Conservation (phyloP, 768 basidiomycete species). For the Tricholoma bakamatsutake region DNA sequence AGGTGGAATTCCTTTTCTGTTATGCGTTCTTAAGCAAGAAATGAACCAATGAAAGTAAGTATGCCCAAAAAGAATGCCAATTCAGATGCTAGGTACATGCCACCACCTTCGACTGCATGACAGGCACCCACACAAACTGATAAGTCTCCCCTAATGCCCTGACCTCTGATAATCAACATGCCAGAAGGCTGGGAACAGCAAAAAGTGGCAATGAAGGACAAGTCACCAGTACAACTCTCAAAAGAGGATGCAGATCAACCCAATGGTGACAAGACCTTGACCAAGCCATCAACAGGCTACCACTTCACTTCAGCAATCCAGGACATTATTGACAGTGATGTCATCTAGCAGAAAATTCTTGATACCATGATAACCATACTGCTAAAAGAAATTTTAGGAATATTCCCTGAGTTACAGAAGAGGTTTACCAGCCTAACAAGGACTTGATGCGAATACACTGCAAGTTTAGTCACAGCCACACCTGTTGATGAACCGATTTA, state of each 20-base stretch:
- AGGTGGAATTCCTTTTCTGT: neutral
- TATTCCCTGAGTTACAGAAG: neutral
- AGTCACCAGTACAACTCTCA: neutral
- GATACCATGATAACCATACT: neutral
- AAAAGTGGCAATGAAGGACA: neutral
- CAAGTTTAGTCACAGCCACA: neutral
- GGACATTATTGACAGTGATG: slow-evolving; percentile 2
- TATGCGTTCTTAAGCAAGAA: neutral
- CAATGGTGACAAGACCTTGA: neutral
- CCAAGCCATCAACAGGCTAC: neutral
- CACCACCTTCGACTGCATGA: neutral
- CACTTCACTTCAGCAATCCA: slow-evolving; percentile 5
- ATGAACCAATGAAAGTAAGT: neutral
- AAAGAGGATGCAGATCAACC: neutral
- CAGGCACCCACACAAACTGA: neutral
- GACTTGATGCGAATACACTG: neutral
- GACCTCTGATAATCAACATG: neutral
- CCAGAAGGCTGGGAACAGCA: neutral
- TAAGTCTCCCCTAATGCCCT: neutral
- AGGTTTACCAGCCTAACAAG: neutral
- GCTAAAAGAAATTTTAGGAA: neutral
- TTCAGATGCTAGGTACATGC: neutral
- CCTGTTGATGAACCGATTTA: too few species aligned
- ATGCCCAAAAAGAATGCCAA: too few species aligned
- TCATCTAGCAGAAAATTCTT: neutral